Conservation (phyloP, 371 early-diverging fungal species). For the Mortierella sp. region DNA sequence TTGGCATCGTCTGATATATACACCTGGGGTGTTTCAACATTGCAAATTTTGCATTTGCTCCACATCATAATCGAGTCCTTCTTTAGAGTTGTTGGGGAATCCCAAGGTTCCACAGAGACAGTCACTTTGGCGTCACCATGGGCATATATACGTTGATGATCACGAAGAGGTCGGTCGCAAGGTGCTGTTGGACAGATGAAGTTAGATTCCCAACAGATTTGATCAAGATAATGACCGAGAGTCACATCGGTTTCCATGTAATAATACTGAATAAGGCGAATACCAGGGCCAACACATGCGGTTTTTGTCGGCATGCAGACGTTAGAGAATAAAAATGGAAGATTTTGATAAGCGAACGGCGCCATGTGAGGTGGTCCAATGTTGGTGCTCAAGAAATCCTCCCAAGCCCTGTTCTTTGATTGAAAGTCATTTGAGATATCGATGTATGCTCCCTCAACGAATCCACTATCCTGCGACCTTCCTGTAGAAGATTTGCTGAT, state of each 20-base stretch:
- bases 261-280: slow-evolving; percentile 86
- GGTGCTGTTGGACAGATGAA: slow-evolving; percentile 73
- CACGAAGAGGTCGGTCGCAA: slow-evolving; percentile 79
- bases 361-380: slow-evolving; percentile 62
- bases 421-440: slow-evolving; percentile 66
- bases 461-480: slow-evolving; percentile 56
- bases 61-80: slow-evolving; percentile 87
- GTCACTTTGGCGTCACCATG: slow-evolving; percentile 84
- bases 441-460: slow-evolving; percentile 62
- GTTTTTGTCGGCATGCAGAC: slow-evolving; percentile 72
- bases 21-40: slow-evolving; percentile 76
- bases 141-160: slow-evolving; percentile 87
- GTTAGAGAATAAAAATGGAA: slow-evolving; percentile 80
- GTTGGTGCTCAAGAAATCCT: slow-evolving; percentile 67
- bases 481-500: slow-evolving; percentile 51
- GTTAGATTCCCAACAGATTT: slow-evolving; percentile 78
- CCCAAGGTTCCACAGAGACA: slow-evolving; percentile 80
- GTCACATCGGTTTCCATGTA: slow-evolving; percentile 81
- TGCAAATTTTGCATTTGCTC: slow-evolving; percentile 84
- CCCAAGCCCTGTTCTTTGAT: slow-evolving; percentile 65
- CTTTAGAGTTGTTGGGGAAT: slow-evolving; percentile 67
- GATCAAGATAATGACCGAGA: slow-evolving; percentile 89
- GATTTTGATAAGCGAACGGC: slow-evolving; percentile 77
- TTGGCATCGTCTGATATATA: slow-evolving; percentile 90
- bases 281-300: slow-evolving; percentile 81